Evolutionary conservation across 2,329 filamentous ascomycete species (phyloP).

Genomic region (Claviceps pusilla): DNA sequence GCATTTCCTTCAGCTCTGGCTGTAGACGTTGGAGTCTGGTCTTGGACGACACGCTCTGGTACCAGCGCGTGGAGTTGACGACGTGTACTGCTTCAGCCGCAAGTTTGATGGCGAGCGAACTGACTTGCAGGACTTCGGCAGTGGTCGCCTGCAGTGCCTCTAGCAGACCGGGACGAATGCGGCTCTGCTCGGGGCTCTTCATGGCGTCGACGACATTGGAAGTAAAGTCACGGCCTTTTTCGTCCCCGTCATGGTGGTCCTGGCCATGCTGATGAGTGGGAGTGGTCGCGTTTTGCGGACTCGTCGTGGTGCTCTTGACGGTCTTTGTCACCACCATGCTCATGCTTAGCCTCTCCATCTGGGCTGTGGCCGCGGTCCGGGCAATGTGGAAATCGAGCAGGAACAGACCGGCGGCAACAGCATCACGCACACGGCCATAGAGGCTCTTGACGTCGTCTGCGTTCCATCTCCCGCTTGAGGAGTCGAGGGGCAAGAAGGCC

Average conservation of each 20-base stretch:
- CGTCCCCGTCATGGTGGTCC: neutral
- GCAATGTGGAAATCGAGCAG: constrained; percentile 29
- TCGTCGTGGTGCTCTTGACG: neutral
- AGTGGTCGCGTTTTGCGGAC: neutral
- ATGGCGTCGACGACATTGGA: constrained; percentile 22
- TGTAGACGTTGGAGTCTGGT: constrained; percentile 11
- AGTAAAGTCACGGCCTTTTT: constrained; percentile 5
- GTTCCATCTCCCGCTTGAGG: constrained; percentile 30
- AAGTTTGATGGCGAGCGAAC: constrained; percentile 12
- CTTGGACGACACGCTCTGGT: constrained; percentile 9
- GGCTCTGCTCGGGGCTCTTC: constrained; percentile 20
- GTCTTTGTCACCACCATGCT: neutral
- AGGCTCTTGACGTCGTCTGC: constrained; percentile 26
- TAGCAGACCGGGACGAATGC: constrained; percentile 17
- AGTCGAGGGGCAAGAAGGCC: constrained; percentile 30
- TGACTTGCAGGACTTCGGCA: constrained; percentile 11
- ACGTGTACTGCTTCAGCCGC: constrained; percentile 12
- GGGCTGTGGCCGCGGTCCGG: constrained; percentile 12
- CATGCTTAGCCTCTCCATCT: constrained; percentile 6
- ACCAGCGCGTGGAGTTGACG: constrained; percentile 18
- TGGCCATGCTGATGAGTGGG: neutral
- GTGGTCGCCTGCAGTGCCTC: constrained; percentile 18
- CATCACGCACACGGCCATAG: constrained; percentile 20
- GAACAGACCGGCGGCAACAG: constrained; percentile 19
- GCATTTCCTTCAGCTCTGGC: constrained; percentile 8